These are phyloP conservation scores for Meyerozyma athensensis DNA, from an alignment of 1,139 yeast genomes.

Conservation along the genomic window DNA sequence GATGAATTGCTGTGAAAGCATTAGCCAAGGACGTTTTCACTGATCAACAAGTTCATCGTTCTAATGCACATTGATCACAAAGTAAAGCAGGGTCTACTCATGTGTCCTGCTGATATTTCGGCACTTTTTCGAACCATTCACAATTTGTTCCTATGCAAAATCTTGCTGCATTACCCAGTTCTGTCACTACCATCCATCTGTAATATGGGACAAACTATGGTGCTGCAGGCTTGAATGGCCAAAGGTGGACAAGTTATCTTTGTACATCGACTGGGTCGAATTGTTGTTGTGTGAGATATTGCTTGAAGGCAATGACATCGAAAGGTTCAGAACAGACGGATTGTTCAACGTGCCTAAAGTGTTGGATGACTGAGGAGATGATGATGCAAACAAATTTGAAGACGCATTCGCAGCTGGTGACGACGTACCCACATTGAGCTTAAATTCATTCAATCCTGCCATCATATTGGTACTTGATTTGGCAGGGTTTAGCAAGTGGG, in stretches of 20 bases:
- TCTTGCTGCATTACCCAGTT: too few relatives aligned
- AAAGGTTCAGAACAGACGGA: background rate
- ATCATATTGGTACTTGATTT: background rate
- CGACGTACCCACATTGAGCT: background rate
- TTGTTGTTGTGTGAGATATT: conserved; percentile 1
- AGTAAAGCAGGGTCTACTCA: too few relatives aligned
- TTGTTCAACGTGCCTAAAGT: background rate
- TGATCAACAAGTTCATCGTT: too few relatives aligned
- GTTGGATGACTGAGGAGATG: background rate
- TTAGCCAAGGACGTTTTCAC: too few relatives aligned
- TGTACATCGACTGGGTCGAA: background rate
- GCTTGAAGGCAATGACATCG: background rate
- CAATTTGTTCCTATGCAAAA: too few relatives aligned
- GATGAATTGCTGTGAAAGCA: too few relatives aligned
- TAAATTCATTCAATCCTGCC: conserved; percentile 1
- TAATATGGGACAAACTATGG: background rate
- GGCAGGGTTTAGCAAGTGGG: conserved; percentile 2
- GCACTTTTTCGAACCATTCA: too few relatives aligned
- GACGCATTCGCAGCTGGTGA: conserved; percentile 1
- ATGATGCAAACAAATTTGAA: background rate
- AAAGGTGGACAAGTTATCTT: background rate
- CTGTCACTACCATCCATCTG: conserved; percentile 2
- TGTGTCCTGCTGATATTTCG: too few relatives aligned
- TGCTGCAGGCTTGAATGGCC: background rate
- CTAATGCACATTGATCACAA: too few relatives aligned